These are phyloP conservation scores for Rosa rugosa DNA, from an alignment of 306 rosid genomes.

Conservation along the genomic window DNA sequence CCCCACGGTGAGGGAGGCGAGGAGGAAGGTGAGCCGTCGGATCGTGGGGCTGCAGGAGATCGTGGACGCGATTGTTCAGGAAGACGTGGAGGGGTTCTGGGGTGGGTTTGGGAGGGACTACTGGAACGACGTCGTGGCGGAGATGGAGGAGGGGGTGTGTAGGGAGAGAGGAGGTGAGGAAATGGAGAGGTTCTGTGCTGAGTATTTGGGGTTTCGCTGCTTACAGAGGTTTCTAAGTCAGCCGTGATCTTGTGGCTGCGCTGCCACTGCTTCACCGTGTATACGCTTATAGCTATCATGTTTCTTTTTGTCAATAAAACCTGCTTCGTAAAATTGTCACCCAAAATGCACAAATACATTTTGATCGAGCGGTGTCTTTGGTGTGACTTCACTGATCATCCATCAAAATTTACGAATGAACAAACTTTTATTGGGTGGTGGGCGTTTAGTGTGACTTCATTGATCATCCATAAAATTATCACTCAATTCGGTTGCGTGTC, in stretches of 20 bases:
- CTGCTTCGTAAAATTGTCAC: not conserved
- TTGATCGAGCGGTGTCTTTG: no score
- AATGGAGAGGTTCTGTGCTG: slow-evolving; percentile 65
- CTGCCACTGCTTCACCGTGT: not conserved
- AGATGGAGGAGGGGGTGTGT: slow-evolving; percentile 81
- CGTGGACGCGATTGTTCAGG: slow-evolving; percentile 58
- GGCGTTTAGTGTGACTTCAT: no score
- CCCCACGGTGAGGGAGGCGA: slow-evolving; percentile 74
- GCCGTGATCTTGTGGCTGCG: slow-evolving; percentile 33
- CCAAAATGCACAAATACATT: no score
- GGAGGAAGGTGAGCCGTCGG: slow-evolving; percentile 81
- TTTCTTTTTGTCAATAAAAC: not conserved
- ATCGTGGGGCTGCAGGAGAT: slow-evolving; percentile 92
- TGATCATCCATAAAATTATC: no score
- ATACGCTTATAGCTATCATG: not conserved
- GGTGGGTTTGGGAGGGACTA: slow-evolving; percentile 42
- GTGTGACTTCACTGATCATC: no score
- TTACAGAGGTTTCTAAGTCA: slow-evolving; percentile 75
- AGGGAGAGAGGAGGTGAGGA: slow-evolving; percentile 79
- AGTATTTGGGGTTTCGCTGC: slow-evolving; percentile 80
- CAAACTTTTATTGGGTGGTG: no score
- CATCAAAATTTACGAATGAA: no score
- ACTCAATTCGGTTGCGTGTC: no score
- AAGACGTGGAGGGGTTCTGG: slow-evolving; percentile 22
- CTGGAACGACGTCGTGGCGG: slow-evolving; percentile 71